These are phyloP conservation scores for Adiantum capillusveneris DNA, from an alignment of 75 land plant species.

Conservation along the genomic window DNA sequence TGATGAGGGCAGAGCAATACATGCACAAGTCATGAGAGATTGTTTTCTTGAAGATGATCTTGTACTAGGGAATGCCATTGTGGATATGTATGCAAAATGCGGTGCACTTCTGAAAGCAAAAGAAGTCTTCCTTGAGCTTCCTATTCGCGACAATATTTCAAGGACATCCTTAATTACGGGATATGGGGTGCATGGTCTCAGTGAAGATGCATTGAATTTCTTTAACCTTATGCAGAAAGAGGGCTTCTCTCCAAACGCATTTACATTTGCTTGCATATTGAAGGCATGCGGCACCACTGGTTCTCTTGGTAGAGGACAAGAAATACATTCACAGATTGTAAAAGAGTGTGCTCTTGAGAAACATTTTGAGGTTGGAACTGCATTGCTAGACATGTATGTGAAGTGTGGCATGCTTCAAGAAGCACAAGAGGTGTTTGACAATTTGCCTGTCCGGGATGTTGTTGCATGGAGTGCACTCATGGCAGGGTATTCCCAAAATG, in stretches of 20 bases:
- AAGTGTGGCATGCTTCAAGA: constrained; percentile 38
- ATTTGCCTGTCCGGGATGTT: not conserved
- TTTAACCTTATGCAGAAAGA: constrained; percentile 28
- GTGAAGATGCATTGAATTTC: constrained; percentile 16
- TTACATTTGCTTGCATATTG: constrained; percentile 25
- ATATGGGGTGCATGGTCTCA: constrained; percentile 20
- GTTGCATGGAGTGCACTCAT: constrained; percentile 47
- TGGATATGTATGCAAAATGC: constrained; percentile 55
- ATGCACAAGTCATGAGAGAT: constrained; percentile 35
- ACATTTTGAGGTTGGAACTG: constrained; percentile 15
- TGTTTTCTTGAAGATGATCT: constrained; percentile 32
- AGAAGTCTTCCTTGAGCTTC: constrained; percentile 19
- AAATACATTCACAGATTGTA: constrained; percentile 26
- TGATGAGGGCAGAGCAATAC: constrained; percentile 36
- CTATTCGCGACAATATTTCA: constrained; percentile 26
- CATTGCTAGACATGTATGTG: constrained; percentile 41
- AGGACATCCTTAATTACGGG: constrained; percentile 47
- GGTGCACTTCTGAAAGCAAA: constrained; percentile 9
- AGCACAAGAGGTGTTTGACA: constrained; percentile 10
- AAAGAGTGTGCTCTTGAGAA: constrained; percentile 19
- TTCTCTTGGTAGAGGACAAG: constrained; percentile 15
- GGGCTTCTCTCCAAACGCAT: constrained; percentile 33
- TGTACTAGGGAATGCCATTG: constrained; percentile 36
- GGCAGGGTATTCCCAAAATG: constrained; percentile 27
- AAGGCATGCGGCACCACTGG: constrained; percentile 37